Evolutionary conservation across 495 filamentous ascomycete genomes (phyloP), one percentile per base, ranked within the genome.

Genomic region (Achaetomiella virescens): DNA sequence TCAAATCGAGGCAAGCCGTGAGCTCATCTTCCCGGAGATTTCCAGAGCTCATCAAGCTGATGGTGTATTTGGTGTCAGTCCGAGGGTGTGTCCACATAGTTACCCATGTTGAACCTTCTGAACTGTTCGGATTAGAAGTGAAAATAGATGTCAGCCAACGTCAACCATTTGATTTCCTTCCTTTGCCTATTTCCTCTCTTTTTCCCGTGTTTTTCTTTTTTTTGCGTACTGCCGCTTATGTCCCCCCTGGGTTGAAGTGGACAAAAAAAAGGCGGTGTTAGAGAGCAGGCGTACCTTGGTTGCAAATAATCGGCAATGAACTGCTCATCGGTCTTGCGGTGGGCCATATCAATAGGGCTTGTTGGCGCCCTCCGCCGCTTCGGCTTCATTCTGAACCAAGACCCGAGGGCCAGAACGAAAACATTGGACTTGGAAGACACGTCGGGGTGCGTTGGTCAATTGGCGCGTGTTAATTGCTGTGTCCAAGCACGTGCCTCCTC

Each of bases 1-100:
- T 78, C 17, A 96, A 75, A 24, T 71, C 53, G 66, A 89, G 88
- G 69, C 90, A 95, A 1, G 78, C 76, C 21, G 77, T 63, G 42
- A 95, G 72, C 27, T 89, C 83, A 1, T 62, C 54, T 2, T 61
- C 22, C 12, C 70, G 67, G 24, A 93, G 70, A 1, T 70, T 70
- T 3, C 63, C 48, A 2, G 84, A 63, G 0, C 74, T 67, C 41
- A 75, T 69, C 12, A 90, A 69, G 33, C 63, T 66, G 46, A 85
- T 60, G 17, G 57, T 48, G 67, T 78, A 78, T 12, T 53, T 54
- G 8, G 55, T 58, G 15, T 62, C 58, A 14, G 72, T 78, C 2
- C 36, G 62, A 5, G 72, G 74, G 58, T 78, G 73, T n/a, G 54
- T 64, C 75, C 75, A 78, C 41, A 64, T 55, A 11, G 70, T 64